Percentiles rank a stretch among this genome's conserved stretches.
Conservation (phyloP, 2,329 filamentous ascomycete genomes). For the Tolypocladium guangdongense region DNA sequence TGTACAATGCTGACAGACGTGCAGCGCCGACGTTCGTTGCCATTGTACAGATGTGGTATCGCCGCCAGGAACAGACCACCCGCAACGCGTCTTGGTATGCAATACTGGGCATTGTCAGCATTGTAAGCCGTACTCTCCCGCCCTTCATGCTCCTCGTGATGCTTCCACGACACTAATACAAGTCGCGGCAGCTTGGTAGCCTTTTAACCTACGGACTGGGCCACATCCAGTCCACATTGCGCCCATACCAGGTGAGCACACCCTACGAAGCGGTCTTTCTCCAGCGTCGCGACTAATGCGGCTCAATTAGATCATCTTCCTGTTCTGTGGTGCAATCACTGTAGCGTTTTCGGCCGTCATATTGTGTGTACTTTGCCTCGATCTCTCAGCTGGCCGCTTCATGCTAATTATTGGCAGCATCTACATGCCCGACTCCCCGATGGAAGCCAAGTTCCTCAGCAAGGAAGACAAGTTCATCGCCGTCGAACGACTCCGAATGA, state of each 20-base stretch:
- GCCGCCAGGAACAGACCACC: slow-evolving; percentile 45
- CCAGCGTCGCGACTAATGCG: not conserved
- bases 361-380: slow-evolving; percentile 12
- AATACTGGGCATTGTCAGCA: slow-evolving; percentile 49
- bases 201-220: slow-evolving; percentile 48
- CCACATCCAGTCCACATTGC: slow-evolving; percentile 36
- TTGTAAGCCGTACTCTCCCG: slow-evolving; percentile 17
- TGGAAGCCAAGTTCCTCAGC: slow-evolving; percentile 38
- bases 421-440: slow-evolving; percentile 38
- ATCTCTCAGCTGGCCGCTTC: no score
- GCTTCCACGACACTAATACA: not conserved
- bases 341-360: slow-evolving; percentile 34
- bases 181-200: slow-evolving; percentile 30
- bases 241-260: slow-evolving; percentile 35
- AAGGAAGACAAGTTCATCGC: slow-evolving; percentile 40
- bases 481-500: slow-evolving; percentile 39
- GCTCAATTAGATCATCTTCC: slow-evolving; percentile 35
- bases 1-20: not conserved
- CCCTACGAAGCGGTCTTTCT: not conserved
- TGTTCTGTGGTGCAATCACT: slow-evolving; percentile 41
- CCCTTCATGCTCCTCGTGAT: not conserved
- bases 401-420: slow-evolving; percentile 2
- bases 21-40: slow-evolving; percentile 38
- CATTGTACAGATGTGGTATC: slow-evolving; percentile 52
- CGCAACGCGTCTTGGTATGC: slow-evolving; percentile 48